These are phyloP conservation scores for Lichtheimia hyalospora DNA, from an alignment of 371 early-diverging fungal genomes.

Conservation along the genomic window DNA sequence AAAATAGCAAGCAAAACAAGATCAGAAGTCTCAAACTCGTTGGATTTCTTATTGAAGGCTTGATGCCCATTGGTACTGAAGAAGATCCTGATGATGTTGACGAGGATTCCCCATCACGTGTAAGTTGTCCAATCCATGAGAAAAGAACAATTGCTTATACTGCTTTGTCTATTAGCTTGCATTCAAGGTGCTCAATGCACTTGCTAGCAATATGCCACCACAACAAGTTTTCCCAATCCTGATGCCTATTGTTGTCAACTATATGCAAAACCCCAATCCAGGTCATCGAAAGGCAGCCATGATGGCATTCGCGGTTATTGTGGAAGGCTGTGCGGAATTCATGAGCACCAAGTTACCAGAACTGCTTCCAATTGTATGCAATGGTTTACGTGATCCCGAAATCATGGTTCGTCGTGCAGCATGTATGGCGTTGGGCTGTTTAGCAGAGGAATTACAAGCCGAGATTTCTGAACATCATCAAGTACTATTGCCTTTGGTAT, in stretches of 20 bases:
- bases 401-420: conserved; percentile 81
- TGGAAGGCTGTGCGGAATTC: conserved; percentile 87
- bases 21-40: conserved; percentile 81
- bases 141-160: background rate
- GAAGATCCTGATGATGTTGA: conserved; percentile 83
- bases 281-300: conserved; percentile 82
- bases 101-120: conserved; percentile 82
- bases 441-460: conserved; percentile 80
- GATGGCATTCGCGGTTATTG: conserved; percentile 83
- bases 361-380: conserved; percentile 69
- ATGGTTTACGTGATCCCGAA: conserved; percentile 81
- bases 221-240: conserved; percentile 84
- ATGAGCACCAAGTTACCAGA: conserved; percentile 75
- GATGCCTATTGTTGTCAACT: conserved; percentile 66
- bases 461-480: conserved; percentile 82
- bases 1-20: conserved; percentile 69
- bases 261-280: conserved; percentile 76
- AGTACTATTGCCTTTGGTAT: conserved; percentile 78
- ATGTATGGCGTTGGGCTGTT: conserved; percentile 82
- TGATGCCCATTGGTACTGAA: conserved; percentile 85
- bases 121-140: conserved; percentile 25
- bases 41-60: conserved; percentile 67
- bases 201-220: conserved; percentile 84
- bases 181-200: conserved; percentile 70
- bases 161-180: conserved; percentile 37